Evolutionary conservation across 306 rosid genomes (phyloP).

Genomic region (Fagus sylvatica): DNA sequence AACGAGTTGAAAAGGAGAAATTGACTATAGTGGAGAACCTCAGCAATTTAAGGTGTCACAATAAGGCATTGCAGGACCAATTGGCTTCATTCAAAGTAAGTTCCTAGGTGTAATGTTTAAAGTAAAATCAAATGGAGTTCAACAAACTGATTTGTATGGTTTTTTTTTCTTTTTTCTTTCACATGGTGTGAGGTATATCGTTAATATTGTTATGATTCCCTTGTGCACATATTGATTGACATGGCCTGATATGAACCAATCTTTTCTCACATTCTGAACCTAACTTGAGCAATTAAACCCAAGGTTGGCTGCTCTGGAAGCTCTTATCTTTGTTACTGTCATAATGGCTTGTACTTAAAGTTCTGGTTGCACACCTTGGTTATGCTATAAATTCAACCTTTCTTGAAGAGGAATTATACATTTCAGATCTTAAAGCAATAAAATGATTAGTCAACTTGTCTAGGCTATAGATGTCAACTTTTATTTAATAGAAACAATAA

Average conservation of each 20-base stretch:
- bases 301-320: neutral
- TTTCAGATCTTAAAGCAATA: neutral
- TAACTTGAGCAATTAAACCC: neutral
- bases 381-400: neutral
- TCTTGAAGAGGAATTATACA: neutral
- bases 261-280: too few species aligned
- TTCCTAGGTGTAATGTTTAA: neutral
- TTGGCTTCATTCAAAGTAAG: conserved; percentile 65
- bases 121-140: neutral
- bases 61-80: conserved; percentile 76
- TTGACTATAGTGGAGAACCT: conserved; percentile 72
- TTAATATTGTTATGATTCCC: neutral
- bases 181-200: conserved; percentile 10
- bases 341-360: neutral
- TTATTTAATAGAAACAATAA: too few species aligned
- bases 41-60: conserved; percentile 70
- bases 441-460: too few species aligned
- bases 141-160: neutral
- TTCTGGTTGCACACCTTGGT: neutral
- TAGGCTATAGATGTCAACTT: too few species aligned
- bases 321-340: neutral
- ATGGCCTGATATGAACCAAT: neutral
- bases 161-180: neutral
- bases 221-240: neutral
- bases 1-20: conserved; percentile 77